phyloP scores from a whole-genome alignment of 2,329 filamentous ascomycete species.

The Hirsutella rhossiliensis region DNA sequence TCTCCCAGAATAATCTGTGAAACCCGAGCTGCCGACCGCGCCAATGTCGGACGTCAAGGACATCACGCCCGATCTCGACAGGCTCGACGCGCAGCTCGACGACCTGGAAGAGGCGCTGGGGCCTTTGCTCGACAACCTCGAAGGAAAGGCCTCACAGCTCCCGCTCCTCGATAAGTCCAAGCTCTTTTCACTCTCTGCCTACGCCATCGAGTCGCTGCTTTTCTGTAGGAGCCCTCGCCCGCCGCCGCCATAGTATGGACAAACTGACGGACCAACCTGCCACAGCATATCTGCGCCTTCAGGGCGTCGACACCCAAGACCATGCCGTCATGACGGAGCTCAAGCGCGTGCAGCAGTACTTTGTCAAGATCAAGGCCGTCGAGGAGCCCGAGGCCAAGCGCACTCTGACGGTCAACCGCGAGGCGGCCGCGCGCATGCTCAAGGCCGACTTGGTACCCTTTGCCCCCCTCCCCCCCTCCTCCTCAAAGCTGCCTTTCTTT shows the following conservation, averaged over 20 bases:
- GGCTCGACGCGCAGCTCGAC: slow-evolving; percentile 69
- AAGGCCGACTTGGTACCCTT: slow-evolving; percentile 62
- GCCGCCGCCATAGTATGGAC: neutral
- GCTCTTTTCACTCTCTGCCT: slow-evolving; percentile 77
- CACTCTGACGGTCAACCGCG: slow-evolving; percentile 51
- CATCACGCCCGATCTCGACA: slow-evolving; percentile 55
- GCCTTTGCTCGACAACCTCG: slow-evolving; percentile 59
- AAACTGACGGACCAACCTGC: neutral
- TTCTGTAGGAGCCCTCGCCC: slow-evolving; percentile 50
- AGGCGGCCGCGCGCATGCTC: slow-evolving; percentile 70
- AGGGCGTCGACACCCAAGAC: slow-evolving; percentile 68
- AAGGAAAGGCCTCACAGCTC: slow-evolving; percentile 61
- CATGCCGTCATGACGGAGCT: slow-evolving; percentile 82
- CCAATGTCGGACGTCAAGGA: slow-evolving; percentile 34
- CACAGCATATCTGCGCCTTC: slow-evolving; percentile 61
- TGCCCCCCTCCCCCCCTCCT: neutral
- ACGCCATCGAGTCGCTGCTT: slow-evolving; percentile 80
- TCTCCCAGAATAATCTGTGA: too few relatives aligned
- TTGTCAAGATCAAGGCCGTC: slow-evolving; percentile 73
- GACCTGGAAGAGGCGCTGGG: slow-evolving; percentile 61
- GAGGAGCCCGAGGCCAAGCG: slow-evolving; percentile 51
- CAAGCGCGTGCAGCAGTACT: slow-evolving; percentile 78
- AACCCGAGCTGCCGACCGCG: too few relatives aligned
- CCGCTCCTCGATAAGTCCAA: slow-evolving; percentile 94
- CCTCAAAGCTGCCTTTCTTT: too few relatives aligned